A percentile compares a stretch with the other conserved stretches of the same genome.
These are phyloP conservation scores for Pythium dissimile DNA, from an alignment of 352 stramenopile species.

Conservation along the genomic window DNA sequence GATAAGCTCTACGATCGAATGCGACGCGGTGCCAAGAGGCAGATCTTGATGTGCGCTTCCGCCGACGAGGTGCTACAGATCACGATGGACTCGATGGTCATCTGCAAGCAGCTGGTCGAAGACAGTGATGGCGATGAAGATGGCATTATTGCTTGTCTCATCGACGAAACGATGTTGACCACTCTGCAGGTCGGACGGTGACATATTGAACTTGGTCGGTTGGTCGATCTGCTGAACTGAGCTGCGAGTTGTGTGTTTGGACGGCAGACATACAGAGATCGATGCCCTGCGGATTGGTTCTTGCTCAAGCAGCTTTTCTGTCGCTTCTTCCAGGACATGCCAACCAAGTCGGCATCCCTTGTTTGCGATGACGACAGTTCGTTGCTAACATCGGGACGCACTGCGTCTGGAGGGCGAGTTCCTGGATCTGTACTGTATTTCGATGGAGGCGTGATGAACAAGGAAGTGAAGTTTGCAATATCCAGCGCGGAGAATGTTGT, in stretches of 20 bases:
- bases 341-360: neutral
- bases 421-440: slow-evolving; percentile 65
- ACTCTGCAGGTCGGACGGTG: slow-evolving; percentile 32
- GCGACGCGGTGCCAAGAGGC: slow-evolving; percentile 91
- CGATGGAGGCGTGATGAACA: slow-evolving; percentile 42
- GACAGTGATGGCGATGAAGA: slow-evolving; percentile 5
- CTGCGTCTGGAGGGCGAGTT: slow-evolving; percentile 49
- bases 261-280: slow-evolving; percentile 42
- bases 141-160: slow-evolving; percentile 26
- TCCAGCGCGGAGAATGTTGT: neutral
- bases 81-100: slow-evolving; percentile 77
- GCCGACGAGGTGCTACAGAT: slow-evolving; percentile 78
- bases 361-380: neutral
- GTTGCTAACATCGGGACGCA: slow-evolving; percentile 58
- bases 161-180: slow-evolving; percentile 71
- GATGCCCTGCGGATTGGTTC: slow-evolving; percentile 67
- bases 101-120: slow-evolving; percentile 57
- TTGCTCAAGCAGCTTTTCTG: slow-evolving; percentile 77
- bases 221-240: too few species aligned
- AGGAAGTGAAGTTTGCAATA: slow-evolving; percentile 59
- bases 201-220: neutral
- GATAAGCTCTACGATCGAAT: slow-evolving; percentile 92
- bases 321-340: slow-evolving; percentile 76
- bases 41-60: slow-evolving; percentile 69
- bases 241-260: neutral